Percentiles rank a stretch among this genome's conserved stretches.
phyloP scores from a whole-genome alignment of 2,329 filamentous ascomycete genomes.

The Colletotrichum acutatum region DNA sequence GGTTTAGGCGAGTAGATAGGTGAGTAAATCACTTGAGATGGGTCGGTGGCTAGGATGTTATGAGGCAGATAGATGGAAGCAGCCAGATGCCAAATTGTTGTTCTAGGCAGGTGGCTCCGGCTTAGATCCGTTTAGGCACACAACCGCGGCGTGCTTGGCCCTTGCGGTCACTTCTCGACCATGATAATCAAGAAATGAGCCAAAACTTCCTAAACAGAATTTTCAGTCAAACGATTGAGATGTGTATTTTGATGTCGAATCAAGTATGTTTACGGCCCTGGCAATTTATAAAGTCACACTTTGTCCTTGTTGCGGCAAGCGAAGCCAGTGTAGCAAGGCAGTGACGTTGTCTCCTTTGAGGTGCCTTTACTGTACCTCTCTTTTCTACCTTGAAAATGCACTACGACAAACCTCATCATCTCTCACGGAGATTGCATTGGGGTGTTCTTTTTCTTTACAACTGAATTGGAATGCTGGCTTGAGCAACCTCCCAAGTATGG shows the following conservation, averaged over 20 bases:
- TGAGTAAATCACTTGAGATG: not conserved
- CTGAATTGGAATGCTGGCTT: not conserved
- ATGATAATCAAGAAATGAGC: not conserved
- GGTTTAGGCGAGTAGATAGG: too few relatives aligned
- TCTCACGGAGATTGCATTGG: too few relatives aligned
- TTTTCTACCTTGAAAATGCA: too few relatives aligned
- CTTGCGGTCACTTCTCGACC: not conserved
- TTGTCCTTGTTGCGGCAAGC: not conserved
- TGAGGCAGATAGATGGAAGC: not conserved
- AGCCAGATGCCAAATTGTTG: not conserved
- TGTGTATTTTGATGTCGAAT: too few relatives aligned
- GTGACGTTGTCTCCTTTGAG: not conserved
- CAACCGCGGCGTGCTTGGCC: not conserved
- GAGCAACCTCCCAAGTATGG: not conserved
- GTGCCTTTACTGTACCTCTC: too few relatives aligned
- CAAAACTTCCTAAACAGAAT: not conserved
- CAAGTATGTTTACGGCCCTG: too few relatives aligned
- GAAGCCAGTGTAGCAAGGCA: not conserved
- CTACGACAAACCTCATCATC: too few relatives aligned
- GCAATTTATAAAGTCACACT: not conserved
- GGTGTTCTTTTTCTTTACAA: too few relatives aligned
- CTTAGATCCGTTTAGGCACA: not conserved
- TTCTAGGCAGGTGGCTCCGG: not conserved
- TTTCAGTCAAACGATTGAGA: not conserved
- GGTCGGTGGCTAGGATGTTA: not conserved